phyloP scores from a whole-genome alignment of 2,329 filamentous ascomycete genomes.

The Colletotrichum scovillei region DNA sequence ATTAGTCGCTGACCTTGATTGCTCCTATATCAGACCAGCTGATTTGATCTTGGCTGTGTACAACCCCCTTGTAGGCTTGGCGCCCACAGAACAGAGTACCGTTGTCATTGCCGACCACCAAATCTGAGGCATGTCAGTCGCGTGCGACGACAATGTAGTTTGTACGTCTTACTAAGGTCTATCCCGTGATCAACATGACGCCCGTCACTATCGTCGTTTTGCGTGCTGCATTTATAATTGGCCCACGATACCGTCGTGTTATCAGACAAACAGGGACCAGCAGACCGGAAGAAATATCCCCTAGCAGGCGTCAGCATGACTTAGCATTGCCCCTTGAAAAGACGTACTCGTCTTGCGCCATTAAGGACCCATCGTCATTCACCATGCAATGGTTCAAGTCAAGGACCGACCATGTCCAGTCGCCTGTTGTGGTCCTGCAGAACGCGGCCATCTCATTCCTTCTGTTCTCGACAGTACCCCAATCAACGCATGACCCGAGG shows the following conservation, averaged over 20 bases:
- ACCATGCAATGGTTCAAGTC: slow-evolving; percentile 1
- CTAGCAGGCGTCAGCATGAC: background rate
- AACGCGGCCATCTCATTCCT: background rate
- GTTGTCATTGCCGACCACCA: no score
- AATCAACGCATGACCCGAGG: slow-evolving; percentile 1
- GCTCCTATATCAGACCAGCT: no score
- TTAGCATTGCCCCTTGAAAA: background rate
- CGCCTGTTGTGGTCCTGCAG: background rate
- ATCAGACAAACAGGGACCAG: background rate
- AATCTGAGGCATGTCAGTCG: no score
- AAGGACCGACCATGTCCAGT: background rate
- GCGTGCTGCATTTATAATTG: background rate
- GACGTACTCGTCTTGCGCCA: slow-evolving; percentile 1
- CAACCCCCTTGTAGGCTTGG: no score
- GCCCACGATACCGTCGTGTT: background rate
- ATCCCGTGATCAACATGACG: background rate
- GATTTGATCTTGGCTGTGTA: no score
- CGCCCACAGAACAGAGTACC: no score
- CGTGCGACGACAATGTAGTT: background rate
- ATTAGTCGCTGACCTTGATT: no score
- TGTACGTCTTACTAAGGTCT: background rate
- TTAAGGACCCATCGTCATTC: background rate
- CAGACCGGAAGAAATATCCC: background rate
- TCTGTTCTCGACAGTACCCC: background rate
- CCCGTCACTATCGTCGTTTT: background rate